Evolutionary conservation across 2,329 filamentous ascomycete genomes (phyloP).

Genomic region (Pyricularia sp.): DNA sequence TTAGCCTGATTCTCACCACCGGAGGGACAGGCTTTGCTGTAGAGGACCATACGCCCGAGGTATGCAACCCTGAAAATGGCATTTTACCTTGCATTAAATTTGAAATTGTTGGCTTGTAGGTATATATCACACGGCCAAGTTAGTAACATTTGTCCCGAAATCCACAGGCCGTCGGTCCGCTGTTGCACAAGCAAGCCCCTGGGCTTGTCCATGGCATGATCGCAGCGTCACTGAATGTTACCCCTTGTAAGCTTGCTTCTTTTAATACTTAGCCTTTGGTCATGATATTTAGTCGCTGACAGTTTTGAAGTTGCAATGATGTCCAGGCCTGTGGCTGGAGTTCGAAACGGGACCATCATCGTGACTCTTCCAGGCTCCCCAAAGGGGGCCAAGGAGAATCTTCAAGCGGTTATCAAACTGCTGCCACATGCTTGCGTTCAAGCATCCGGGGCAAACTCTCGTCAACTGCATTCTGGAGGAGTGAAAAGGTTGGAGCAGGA

Average conservation of each 20-base stretch:
- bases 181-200: slow-evolving; percentile 78
- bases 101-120: slow-evolving; percentile 7
- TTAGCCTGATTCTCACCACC: slow-evolving; percentile 78
- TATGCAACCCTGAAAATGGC: neutral
- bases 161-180: slow-evolving; percentile 55
- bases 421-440: slow-evolving; percentile 92
- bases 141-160: neutral
- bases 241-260: slow-evolving; percentile 60
- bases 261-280: neutral
- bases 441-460: slow-evolving; percentile 73
- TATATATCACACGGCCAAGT: slow-evolving; percentile 21
- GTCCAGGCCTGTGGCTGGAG: slow-evolving; percentile 85
- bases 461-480: slow-evolving; percentile 70
- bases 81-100: slow-evolving; percentile 31
- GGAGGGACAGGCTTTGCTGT: slow-evolving; percentile 90
- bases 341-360: slow-evolving; percentile 72
- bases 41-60: slow-evolving; percentile 76
- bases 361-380: slow-evolving; percentile 89
- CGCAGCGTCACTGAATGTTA: slow-evolving; percentile 71
- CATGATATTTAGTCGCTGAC: neutral
- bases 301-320: slow-evolving; percentile 75
- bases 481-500: slow-evolving; percentile 77
- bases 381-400: slow-evolving; percentile 89
- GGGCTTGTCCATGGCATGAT: slow-evolving; percentile 96
- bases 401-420: slow-evolving; percentile 80